Evolutionary conservation across 257 asterid genomes (phyloP), one percentile per base, ranked within the genome.

Genomic region (Petunia secreta): DNA sequence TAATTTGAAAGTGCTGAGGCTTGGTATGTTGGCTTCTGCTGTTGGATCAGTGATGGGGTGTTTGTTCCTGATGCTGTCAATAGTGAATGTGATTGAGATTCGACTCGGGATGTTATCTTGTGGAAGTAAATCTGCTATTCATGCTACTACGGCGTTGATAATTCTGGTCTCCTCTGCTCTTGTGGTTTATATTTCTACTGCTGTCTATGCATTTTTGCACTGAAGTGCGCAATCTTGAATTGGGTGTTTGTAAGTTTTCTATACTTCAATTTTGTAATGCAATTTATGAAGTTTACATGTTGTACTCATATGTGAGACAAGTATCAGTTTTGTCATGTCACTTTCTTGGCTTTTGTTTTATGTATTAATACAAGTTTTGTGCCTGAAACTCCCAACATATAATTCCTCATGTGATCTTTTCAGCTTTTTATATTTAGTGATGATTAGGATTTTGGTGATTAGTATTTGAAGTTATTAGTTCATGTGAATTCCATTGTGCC

Each of bases 41-140:
- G 58, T 88, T 3, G 99, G 98, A 1, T 95, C 99, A 4, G 97
- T 95, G 38, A 88, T 93, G 92, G 99, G 99, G 4, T 93, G 99
- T 88, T 34, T 95, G 89, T 93, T 95, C 81, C 40, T 93, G 87
- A 88, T 95, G 98, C 89, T 95, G 74, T 93, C 99, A 1, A 93
- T 95, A 97, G 96, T 93, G 34, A 86, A 85, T 57, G 96, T 95
- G 78, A 90, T 95, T 14, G 90, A 95, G 90, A 91, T 95, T 4
- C 86, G 97, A 85, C 90, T 95, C 4, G 98, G 98, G 16, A 84
- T 87, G 89, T 77, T 95, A 80, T 91, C 97, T 63, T 95, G 99
- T 65, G 99, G 99, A 69, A 92, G 98, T 87, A 87, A 85, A 80
- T 87, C 93, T 0, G 82, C 98, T 0, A 91, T 89, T 14, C 92